Evolutionary conservation across 2,329 filamentous ascomycete genomes (phyloP), one percentile per base, ranked within the genome.

Genomic region (Chaetomium strumarium): DNA sequence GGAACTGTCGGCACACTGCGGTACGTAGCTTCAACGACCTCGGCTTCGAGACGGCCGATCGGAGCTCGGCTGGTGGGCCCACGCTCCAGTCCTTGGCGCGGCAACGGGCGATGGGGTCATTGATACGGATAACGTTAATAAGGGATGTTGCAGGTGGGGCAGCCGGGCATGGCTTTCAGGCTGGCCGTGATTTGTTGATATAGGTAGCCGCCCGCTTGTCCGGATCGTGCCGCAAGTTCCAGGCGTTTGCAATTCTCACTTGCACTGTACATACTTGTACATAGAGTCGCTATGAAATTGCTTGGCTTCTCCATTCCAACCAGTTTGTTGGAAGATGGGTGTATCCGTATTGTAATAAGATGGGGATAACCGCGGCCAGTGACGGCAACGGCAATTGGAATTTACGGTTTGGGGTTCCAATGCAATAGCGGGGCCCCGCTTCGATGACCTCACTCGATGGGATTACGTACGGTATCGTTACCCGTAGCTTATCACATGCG

Each of bases 21-120:
- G 24, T 37, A 24, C n/a, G 46, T n/a, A 40, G n/a, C 12, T 19
- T n/a, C 36, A 31, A 45, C 14, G 56, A 60, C 62, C 62, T 64
- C 62, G 62, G 62, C 62, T 62, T 51, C 62, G 56, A 46, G 39
- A 55, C 61, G 62, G 62, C 52, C 62, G 56, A 62, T 56, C 62
- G 60, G 60, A 62, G 58, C 49, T 59, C 29, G 53, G 45, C 29
- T 30, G 30, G 17, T 57, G 56, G 41, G 58, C 51, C 54, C 41
- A 43, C 55, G 49, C 55, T 57, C 50, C 51, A 48, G 44, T 12
- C 38, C 51, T 53, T 54, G 51, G 54, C 50, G 11, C 30, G 19
- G 30, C n/a, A 42, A 38, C n/a, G 29, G 43, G 13, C 16, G n/a
- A 43, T 44, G 31, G 33, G 16, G 38, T 14, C 38, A 42, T n/a